Evolutionary conservation across 2,329 filamentous ascomycete species (phyloP).

Genomic region (Fusarium duplospermum): DNA sequence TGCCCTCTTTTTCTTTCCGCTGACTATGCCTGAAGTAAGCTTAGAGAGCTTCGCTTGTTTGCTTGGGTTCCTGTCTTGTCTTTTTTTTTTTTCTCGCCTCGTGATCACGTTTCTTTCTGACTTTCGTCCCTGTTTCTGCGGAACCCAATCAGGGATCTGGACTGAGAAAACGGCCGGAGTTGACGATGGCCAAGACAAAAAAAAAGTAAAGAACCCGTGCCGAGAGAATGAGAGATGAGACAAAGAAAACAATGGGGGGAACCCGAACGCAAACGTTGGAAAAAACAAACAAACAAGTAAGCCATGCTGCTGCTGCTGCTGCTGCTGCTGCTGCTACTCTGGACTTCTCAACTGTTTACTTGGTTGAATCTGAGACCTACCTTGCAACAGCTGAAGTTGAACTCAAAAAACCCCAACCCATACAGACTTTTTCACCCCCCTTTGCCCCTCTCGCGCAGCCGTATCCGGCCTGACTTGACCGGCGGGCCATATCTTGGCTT

Average conservation of each 20-base stretch:
- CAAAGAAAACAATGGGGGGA: constrained; percentile 16
- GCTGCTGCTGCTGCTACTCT: neutral
- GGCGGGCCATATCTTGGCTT: constrained; percentile 13
- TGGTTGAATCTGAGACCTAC: constrained; percentile 10
- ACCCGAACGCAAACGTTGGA: neutral
- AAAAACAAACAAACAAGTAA: constrained; percentile 15
- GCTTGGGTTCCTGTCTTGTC: constrained; percentile 10
- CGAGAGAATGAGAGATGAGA: constrained; percentile 13
- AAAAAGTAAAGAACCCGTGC: constrained; percentile 15
- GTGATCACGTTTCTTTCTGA: constrained; percentile 22
- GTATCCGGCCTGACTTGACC: constrained; percentile 19
- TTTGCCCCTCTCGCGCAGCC: constrained; percentile 20
- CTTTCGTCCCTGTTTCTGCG: neutral
- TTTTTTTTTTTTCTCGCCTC: constrained; percentile 26
- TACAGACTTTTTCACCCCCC: constrained; percentile 32
- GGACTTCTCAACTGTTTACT: constrained; percentile 4
- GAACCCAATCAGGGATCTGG: constrained; percentile 15
- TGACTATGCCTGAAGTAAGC: constrained; percentile 17
- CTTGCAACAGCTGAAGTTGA: constrained; percentile 25
- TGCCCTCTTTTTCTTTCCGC: constrained; percentile 23
- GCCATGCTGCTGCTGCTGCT: neutral
- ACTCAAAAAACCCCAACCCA: constrained; percentile 28
- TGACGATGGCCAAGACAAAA: neutral
- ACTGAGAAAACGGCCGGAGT: neutral
- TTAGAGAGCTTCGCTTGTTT: constrained; percentile 15